These are phyloP conservation scores for Ustulina deusta DNA, from an alignment of 2,329 filamentous ascomycete species.

Conservation along the genomic window DNA sequence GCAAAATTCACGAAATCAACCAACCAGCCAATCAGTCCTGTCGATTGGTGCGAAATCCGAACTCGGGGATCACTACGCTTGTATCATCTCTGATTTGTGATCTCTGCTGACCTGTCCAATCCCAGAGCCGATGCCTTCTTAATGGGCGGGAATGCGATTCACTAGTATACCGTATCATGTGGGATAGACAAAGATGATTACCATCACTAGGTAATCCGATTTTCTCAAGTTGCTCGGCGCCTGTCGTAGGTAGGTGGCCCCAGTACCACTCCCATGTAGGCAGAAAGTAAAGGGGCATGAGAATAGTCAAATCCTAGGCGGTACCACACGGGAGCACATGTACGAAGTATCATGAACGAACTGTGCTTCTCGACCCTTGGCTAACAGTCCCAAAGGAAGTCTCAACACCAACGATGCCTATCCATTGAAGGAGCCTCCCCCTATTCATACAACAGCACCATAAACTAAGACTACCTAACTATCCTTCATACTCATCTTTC, in stretches of 20 bases:
- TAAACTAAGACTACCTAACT: neutral
- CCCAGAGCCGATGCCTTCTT: neutral
- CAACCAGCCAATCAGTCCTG: neutral
- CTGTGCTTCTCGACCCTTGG: neutral
- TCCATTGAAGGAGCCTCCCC: neutral
- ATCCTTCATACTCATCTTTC: neutral
- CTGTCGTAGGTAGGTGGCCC: no score
- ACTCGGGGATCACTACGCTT: neutral
- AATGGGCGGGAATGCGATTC: neutral
- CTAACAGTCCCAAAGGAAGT: neutral
- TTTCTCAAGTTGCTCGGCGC: no score
- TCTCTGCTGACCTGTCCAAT: neutral
- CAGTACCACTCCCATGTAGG: no score
- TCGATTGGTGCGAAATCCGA: neutral
- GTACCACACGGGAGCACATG: neutral
- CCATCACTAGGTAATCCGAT: no score
- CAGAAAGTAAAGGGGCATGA: neutral
- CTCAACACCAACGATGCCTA: neutral
- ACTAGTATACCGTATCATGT: neutral
- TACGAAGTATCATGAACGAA: neutral
- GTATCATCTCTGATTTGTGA: neutral
- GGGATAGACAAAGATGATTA: neutral
- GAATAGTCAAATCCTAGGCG: no score
- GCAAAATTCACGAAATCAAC: constrained; percentile 22
- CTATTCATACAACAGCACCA: neutral